Percentiles rank a stretch among this genome's conserved stretches.
phyloP scores from a whole-genome alignment of 306 rosid species.

The Cicer arietinum region DNA sequence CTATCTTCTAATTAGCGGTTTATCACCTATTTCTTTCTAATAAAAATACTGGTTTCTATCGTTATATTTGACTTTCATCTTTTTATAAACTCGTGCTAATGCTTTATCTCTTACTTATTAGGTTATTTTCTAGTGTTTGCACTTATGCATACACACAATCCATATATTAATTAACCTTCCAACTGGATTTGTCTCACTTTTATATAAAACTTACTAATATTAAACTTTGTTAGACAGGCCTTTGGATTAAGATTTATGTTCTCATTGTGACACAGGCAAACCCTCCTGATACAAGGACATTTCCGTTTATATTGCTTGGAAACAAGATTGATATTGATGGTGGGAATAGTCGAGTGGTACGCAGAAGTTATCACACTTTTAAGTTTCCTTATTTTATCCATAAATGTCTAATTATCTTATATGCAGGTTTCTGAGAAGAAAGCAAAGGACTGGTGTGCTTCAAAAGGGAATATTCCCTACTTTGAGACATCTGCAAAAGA shows the following conservation, averaged over 20 bases:
- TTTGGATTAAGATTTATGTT: constrained; percentile 35
- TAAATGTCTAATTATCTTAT: constrained; percentile 43
- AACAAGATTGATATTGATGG: constrained; percentile 98
- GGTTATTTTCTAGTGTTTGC: constrained; percentile 3
- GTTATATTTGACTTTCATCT: constrained; percentile 8
- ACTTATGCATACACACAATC: neutral
- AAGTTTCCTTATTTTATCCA: constrained; percentile 25
- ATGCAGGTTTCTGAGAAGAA: constrained; percentile 95
- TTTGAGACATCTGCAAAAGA: constrained; percentile 96
- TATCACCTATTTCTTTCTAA: neutral
- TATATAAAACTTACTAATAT: constrained; percentile 13
- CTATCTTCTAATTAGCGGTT: neutral
- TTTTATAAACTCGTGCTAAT: constrained; percentile 9
- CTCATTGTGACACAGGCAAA: constrained; percentile 64
- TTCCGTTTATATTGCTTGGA: constrained; percentile 94
- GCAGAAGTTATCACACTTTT: constrained; percentile 38
- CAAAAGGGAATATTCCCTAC: constrained; percentile 89
- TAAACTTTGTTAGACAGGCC: constrained; percentile 12
- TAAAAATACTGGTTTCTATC: neutral
- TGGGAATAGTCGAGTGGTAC: constrained; percentile 98
- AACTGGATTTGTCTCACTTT: constrained; percentile 26
- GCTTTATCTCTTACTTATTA: constrained; percentile 10
- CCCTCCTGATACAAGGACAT: constrained; percentile 71
- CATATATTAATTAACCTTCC: constrained; percentile 1
- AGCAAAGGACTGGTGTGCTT: constrained; percentile 89